These are phyloP conservation scores for Lanzia echinophila DNA, from an alignment of 2,329 filamentous ascomycete genomes.

Conservation along the genomic window DNA sequence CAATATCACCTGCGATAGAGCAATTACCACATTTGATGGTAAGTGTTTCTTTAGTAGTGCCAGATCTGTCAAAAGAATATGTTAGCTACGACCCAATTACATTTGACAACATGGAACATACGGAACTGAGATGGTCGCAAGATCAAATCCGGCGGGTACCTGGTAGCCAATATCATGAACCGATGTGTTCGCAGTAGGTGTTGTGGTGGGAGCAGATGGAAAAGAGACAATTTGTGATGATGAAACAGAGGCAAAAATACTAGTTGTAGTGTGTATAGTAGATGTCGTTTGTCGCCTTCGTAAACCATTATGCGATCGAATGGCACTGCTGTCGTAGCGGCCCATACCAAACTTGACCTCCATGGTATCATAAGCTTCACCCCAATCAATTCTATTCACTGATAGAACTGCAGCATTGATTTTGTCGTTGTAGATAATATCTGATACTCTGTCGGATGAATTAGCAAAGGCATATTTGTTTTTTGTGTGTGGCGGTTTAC, in stretches of 20 bases:
- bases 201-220: background rate
- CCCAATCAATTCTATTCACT: constrained; percentile 9
- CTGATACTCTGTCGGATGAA: background rate
- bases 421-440: background rate
- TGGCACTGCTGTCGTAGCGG: constrained; percentile 4
- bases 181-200: background rate
- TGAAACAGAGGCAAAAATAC: background rate
- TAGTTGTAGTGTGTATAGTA: background rate
- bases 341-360: constrained; percentile 15
- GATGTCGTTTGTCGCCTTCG: background rate
- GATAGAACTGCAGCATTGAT: background rate
- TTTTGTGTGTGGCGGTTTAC: background rate
- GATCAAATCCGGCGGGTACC: background rate
- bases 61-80: background rate
- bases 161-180: background rate
- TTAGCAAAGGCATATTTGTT: background rate
- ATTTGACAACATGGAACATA: background rate
- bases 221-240: background rate
- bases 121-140: background rate
- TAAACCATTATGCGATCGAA: constrained; percentile 8
- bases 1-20: background rate
- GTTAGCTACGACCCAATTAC: background rate
- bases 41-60: background rate
- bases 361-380: constrained; percentile 15
- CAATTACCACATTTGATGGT: constrained; percentile 6